Base-by-base conservation (phyloP, 139 green algal genomes). In the Nannochloris sp. region DNA sequence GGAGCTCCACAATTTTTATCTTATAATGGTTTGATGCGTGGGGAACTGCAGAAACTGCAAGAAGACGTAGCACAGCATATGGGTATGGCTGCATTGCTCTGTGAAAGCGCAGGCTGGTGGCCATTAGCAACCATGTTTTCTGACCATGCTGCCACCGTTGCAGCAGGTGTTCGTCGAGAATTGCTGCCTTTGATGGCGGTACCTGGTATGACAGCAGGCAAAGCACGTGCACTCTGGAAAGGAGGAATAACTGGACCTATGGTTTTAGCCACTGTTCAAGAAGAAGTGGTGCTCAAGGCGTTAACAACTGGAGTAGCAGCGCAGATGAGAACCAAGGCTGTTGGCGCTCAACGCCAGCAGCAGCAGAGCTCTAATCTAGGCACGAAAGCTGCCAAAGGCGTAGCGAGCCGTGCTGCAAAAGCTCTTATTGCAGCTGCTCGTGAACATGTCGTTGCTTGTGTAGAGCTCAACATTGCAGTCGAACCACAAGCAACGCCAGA, bases 101-200 rank as follows among this genome's bases (percentile, higher is more conserved):
- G 57, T 23, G 74, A 68, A 19, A 68, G 58, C 14, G 63, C 73
- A 1, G 77, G 72, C 33, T 90, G 84, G 84, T 89, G 82, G 79
- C 68, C 73, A 32, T 59, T 87, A 24, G 76, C 81, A 47, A 44
- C 48, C 6, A 42, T 80, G 5, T 60, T 79, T 19, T 30, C 58
- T 6, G 27, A 31, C 4, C 51, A 85, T 23, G 60, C 69, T 0
- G 36, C 74, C 54, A 76, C 82, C 61, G 83, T 82, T 6, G 64
- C 68, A 2, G 77, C 73, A 0, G 82, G 84, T 0, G 68, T 67
- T n/a, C 65, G 71, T 2, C 79, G 80, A 31, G 84, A 90, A 64
- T 78, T 90, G 37, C 51, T 87, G 14, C 32, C 54, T 4, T 78
- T 90, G 13, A 87, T 89, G 82, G 39, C 66, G 47, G 68, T 87